Base-by-base conservation (phyloP, 2,329 filamentous ascomycete species). In the Exophiala sp. region DNA sequence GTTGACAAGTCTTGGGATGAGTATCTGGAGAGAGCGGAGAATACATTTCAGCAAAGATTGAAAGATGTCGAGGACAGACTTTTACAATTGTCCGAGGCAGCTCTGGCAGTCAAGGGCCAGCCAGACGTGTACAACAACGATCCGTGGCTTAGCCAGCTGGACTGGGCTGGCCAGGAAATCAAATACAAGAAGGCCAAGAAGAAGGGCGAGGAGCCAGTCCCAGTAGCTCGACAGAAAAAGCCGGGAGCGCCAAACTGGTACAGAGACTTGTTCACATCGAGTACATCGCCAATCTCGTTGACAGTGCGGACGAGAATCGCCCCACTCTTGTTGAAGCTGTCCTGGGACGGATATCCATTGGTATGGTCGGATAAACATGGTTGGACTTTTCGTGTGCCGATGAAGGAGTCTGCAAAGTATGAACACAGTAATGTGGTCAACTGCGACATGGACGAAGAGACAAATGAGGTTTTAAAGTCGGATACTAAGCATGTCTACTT, bases 181-280 rank as follows among this genome's bases (percentile, higher is more conserved):
- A 91, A 83, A 67, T 94, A 92, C 88, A 85, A 84, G 18, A 97
- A 96, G 68, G 88, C 86, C 3, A 96, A 94, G 75, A 91, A 88
- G 71, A 96, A 96, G 69, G 78, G 75, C 8, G 89, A 95, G 52
- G 85, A 87, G 9, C 87, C 88, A 1, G 79, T 90, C 41, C 90
- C 87, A 29, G 87, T 85, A 6, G 85, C 85, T 9, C 79, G 88
- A 42, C 94, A 99, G 69, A 99, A 97, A 77, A 90, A 87, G 73
- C 91, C 92, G 0, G 94, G 94, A 11, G 94, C 89, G 87, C 94
- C 94, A 0, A 81, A 88, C 61, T 99, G 94, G 94, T 99, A 96
- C 73, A 96, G 94, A 66, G 90, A 91, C 68, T 76, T 99, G 1
- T 96, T 95, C 63, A 90, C 84, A 52, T 85, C 74, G 20, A 81